Conservation (phyloP, 2,329 filamentous ascomycete species). For the Didymella exigua region DNA sequence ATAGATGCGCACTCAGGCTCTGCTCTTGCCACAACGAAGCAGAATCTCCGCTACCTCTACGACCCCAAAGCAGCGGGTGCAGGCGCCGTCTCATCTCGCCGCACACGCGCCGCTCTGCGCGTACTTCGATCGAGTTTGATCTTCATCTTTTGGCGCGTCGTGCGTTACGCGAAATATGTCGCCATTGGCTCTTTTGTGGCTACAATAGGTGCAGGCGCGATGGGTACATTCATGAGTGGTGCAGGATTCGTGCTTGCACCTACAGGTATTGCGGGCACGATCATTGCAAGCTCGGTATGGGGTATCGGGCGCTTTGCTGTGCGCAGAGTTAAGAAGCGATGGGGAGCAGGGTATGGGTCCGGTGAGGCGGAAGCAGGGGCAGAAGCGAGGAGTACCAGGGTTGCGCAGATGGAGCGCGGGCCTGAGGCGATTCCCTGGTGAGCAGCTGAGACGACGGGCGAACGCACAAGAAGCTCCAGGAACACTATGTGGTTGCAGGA, state of each 20-base stretch:
- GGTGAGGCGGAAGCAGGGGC: constrained; percentile 22
- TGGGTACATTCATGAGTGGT: constrained; percentile 47
- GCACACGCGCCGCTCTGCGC: constrained; percentile 49
- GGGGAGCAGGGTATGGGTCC: constrained; percentile 26
- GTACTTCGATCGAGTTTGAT: constrained; percentile 47
- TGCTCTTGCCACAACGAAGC: constrained; percentile 36
- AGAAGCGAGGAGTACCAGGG: constrained; percentile 22
- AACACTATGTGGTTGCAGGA: neutral
- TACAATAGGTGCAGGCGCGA: constrained; percentile 46
- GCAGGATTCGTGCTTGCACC: constrained; percentile 52
- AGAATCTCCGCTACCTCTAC: constrained; percentile 47
- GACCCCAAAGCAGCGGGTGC: constrained; percentile 36
- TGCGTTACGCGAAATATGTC: constrained; percentile 53
- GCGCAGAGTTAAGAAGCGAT: constrained; percentile 40
- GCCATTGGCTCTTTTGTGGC: constrained; percentile 49
- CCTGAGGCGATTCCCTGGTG: constrained; percentile 33
- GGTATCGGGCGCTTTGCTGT: constrained; percentile 47
- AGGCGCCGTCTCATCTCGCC: constrained; percentile 39
- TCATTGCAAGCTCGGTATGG: constrained; percentile 48
- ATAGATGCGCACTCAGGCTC: constrained; percentile 21
- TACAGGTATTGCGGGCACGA: constrained; percentile 48
- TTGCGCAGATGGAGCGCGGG: constrained; percentile 19
- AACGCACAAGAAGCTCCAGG: neutral
- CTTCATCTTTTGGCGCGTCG: constrained; percentile 52
- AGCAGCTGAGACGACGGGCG: neutral